These are phyloP conservation scores for Trichoderma virens DNA, from an alignment of 495 filamentous ascomycete species.

Conservation along the genomic window DNA sequence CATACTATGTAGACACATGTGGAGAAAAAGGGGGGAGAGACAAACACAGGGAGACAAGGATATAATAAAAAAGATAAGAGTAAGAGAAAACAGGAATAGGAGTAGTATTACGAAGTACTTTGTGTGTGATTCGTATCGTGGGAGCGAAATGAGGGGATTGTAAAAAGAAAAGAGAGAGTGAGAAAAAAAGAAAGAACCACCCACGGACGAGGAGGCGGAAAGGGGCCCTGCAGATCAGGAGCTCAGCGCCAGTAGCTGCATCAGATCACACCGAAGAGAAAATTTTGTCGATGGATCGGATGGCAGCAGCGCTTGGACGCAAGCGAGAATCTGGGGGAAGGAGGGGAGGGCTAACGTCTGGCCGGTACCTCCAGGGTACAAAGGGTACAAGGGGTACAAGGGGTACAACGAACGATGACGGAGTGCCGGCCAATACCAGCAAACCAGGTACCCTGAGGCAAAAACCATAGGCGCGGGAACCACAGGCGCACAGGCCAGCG, in stretches of 20 bases:
- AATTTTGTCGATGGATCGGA: slow-evolving; percentile 2
- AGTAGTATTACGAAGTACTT: too few relatives aligned
- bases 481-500: background rate
- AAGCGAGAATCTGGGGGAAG: slow-evolving; percentile 9
- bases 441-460: too few relatives aligned
- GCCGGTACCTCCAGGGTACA: background rate
- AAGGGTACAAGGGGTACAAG: background rate
- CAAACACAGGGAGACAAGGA: too few relatives aligned
- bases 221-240: slow-evolving; percentile 7
- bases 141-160: background rate
- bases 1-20: too few relatives aligned
- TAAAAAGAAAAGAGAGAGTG: background rate
- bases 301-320: slow-evolving; percentile 7
- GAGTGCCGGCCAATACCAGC: background rate
- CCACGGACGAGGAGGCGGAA: background rate
- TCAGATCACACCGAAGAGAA: slow-evolving; percentile 7
- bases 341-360: background rate
- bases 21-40: too few relatives aligned
- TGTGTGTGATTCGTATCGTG: too few relatives aligned
- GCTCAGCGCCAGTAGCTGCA: background rate
- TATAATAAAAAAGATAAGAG: too few relatives aligned
- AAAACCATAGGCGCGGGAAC: background rate
- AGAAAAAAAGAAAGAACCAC: background rate
- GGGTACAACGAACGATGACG: background rate
- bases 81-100: background rate